phyloP scores from a whole-genome alignment of 805 yeast genomes.

The Ogataea allantospora region DNA sequence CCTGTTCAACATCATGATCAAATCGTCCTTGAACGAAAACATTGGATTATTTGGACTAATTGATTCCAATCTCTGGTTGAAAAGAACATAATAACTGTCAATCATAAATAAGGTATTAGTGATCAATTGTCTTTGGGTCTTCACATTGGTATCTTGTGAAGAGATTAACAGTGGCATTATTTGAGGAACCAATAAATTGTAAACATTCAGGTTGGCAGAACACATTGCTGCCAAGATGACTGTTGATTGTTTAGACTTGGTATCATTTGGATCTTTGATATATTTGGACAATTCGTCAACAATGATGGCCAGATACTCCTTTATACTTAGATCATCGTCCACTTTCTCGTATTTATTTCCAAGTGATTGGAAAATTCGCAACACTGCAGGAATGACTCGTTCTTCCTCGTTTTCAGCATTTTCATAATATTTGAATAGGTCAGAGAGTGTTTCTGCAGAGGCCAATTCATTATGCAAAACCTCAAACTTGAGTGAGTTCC shows the following conservation, averaged over 20 bases:
- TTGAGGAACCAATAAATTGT: conserved; percentile 46
- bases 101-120: conserved; percentile 60
- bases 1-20: conserved; percentile 66
- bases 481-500: conserved; percentile 89
- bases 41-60: conserved; percentile 37
- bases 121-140: conserved; percentile 58
- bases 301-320: conserved; percentile 28
- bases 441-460: conserved; percentile 27
- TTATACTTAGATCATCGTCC: conserved; percentile 14
- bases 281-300: conserved; percentile 53
- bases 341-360: conserved; percentile 33
- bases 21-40: conserved; percentile 55
- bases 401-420: conserved; percentile 35
- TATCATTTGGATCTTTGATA: conserved; percentile 48
- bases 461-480: conserved; percentile 70
- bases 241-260: conserved; percentile 61
- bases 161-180: conserved; percentile 44
- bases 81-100: conserved; percentile 47
- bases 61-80: conserved; percentile 24
- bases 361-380: conserved; percentile 45
- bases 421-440: conserved; percentile 31
- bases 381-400: conserved; percentile 38
- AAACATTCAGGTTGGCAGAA: conserved; percentile 43
- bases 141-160: conserved; percentile 39
- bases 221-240: conserved; percentile 57